Conservation (phyloP, 257 asterid species). For the Petunia axillaris region DNA sequence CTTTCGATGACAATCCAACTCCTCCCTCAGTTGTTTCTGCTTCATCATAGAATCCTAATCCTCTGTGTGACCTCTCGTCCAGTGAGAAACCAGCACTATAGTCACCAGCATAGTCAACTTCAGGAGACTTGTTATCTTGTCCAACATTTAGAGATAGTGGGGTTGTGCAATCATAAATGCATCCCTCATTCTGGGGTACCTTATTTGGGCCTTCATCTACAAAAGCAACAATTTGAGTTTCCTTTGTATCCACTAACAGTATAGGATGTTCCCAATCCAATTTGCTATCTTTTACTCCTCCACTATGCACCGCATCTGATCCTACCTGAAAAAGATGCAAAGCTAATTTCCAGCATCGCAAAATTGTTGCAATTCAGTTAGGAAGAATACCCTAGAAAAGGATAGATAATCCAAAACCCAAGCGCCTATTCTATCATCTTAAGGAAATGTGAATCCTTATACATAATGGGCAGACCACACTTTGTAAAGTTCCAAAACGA, state of each 20-base stretch:
- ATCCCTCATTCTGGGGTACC: conserved; percentile 45
- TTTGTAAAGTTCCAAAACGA: background rate
- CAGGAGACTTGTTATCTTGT: conserved; percentile 41
- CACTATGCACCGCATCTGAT: conserved; percentile 31
- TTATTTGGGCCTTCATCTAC: conserved; percentile 55
- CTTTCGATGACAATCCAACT: conserved; percentile 46
- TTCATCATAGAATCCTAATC: conserved; percentile 70
- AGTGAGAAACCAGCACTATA: conserved; percentile 60
- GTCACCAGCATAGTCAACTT: conserved; percentile 56
- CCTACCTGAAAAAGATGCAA: conserved; percentile 49
- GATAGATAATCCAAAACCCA: background rate
- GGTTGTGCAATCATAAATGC: conserved; percentile 54
- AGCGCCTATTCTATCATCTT: background rate
- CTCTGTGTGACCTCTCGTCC: conserved; percentile 68
- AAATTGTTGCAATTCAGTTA: background rate
- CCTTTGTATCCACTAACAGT: conserved; percentile 55
- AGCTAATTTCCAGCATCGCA: conserved; percentile 19
- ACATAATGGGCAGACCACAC: background rate
- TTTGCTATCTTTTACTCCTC: conserved; percentile 32
- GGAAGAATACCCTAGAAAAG: background rate
- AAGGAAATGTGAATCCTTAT: background rate
- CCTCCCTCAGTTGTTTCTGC: conserved; percentile 46
- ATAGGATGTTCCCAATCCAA: conserved; percentile 46
- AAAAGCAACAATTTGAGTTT: conserved; percentile 57
- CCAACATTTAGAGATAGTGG: conserved; percentile 46